phyloP scores from a whole-genome alignment of 371 early-diverging fungal species.

The Globomyces sp. region DNA sequence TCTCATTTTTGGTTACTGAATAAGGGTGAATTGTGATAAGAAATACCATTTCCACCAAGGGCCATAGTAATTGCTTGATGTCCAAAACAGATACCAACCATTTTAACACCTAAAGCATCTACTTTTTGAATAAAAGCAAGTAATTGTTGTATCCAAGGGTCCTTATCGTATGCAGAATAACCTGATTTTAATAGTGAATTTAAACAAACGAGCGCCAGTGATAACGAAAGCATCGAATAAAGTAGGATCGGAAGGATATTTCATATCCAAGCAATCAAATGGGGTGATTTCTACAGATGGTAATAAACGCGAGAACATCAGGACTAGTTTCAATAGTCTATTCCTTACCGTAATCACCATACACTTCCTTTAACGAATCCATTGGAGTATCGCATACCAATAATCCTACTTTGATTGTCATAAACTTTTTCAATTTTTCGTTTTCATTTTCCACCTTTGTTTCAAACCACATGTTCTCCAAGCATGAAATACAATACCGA shows the following conservation, averaged over 20 bases:
- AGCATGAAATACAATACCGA: not conserved
- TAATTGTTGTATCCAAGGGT: constrained; percentile 61
- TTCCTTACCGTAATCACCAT: not conserved
- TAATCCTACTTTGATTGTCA: not conserved
- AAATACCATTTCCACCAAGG: constrained; percentile 49
- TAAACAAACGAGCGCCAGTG: too few relatives aligned
- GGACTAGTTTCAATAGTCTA: not conserved
- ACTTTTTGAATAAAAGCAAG: constrained; percentile 46
- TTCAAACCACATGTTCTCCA: not conserved
- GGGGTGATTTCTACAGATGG: constrained; percentile 41
- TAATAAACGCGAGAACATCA: not conserved
- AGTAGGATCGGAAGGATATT: constrained; percentile 87
- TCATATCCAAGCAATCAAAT: constrained; percentile 81
- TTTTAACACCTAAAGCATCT: constrained; percentile 18
- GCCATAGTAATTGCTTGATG: constrained; percentile 72
- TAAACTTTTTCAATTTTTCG: not conserved
- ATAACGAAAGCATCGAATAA: constrained; percentile 61
- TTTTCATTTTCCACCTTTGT: not conserved
- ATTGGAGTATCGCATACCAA: not conserved
- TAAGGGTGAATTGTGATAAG: not conserved
- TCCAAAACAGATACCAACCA: constrained; percentile 72
- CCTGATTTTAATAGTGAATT: constrained; percentile 33
- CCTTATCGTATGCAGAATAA: constrained; percentile 42
- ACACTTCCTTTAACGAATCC: too few relatives aligned
- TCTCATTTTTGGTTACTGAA: constrained; percentile 47